Base-by-base conservation (phyloP, 192 early-diverging fungal species). In the Umbelopsis vinacea region DNA sequence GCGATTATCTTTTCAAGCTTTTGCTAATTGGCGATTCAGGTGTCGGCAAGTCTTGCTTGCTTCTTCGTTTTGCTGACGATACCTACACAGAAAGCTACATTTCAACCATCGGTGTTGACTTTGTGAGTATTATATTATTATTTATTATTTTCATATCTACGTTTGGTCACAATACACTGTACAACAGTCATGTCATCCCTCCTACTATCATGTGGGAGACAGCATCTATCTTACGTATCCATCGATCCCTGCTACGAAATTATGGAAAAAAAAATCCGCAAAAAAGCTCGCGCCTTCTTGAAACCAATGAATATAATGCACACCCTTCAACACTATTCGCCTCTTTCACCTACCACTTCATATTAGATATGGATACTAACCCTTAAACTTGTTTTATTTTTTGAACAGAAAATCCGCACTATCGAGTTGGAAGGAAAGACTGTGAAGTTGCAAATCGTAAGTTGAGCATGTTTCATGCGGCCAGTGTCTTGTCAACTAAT, bases 1-100 rank as follows among this genome's bases (percentile, higher is more conserved):
- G 95, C 90, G 97, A 99, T 74, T 99, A 99, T 80, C 88, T 98
- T 70, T 99, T 99, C 89, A 99, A 99, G 87, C 87, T 99, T n/a
- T 81, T 99, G 74, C 89, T 99, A 57, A 97, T 99, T 81, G 97
- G 97, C 60, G 97, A 99, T 86, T 96, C 94, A 67, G 96, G 96
- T 72, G 96, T 98, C 24, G 97, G 97, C 71, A 99, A 99, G 87
- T 96, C 95, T 70, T 98, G 95, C 82, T 82, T 99, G 73, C 85
- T 99, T 72, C 88, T 98, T 57, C 93, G 97, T 74, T 98, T 99
- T 82, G 96, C 96, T 2, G 96, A 99, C 83, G 96, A 98, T 86
- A 97, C 96, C 24, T 99, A 97, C 81, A 98, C 96, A 24, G 96
- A 99, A 82, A 94, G 91, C 79, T 98, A 97, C 87, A 97, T 98